Evolutionary conservation across 805 yeast species (phyloP), one percentile per base, ranked within the genome.

Genomic region (Candida pseudoglaebosa): DNA sequence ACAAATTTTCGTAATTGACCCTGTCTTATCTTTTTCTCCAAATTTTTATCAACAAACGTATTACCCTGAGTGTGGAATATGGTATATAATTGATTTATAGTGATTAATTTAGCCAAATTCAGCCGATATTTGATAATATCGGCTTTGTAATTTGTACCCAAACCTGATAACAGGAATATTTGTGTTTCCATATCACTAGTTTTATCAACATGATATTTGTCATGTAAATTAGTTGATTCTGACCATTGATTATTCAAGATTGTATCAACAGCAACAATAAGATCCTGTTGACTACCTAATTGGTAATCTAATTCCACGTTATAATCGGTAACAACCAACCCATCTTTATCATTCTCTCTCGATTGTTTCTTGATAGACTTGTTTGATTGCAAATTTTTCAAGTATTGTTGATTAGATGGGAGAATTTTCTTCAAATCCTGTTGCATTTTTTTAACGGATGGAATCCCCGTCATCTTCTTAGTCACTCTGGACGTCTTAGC

Each of bases 11-110:
- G 59, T 18, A 78, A 30, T 3, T 44, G 36, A 0, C 76, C 74
- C 14, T 55, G 45, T 28, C 67, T 52, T 1, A 65, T 57, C 28
- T 66, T 46, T 10, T 57, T 41, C 38, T 70, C 73, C 1, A 77
- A 51, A 33, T 58, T 59, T 28, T 62, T 61, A 46, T 78, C 84
- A 2, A 77, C 77, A 50, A 62, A 67, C 0, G 82, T 75, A 44
- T 63, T 54, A 0, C 78, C 76, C 30, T 65, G 58, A 17, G 61
- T 53, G 10, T 65, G 65, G 38, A 66, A 71, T 8, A 77, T 46
- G 1, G 81, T 59, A 46, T 78, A 78, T 3, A 78, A 46, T 42
- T 77, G 82, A 22, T 66, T 65, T 9, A 65, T 43, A 1, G 76
- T 61, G 6, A 74, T 56, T 26, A 73, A 44, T 7, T 68, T 66